Evolutionary conservation across 176 grass and related monocot species (phyloP), one percentile per base, ranked within the genome.

Genomic region (Bothriochloa decipiens): DNA sequence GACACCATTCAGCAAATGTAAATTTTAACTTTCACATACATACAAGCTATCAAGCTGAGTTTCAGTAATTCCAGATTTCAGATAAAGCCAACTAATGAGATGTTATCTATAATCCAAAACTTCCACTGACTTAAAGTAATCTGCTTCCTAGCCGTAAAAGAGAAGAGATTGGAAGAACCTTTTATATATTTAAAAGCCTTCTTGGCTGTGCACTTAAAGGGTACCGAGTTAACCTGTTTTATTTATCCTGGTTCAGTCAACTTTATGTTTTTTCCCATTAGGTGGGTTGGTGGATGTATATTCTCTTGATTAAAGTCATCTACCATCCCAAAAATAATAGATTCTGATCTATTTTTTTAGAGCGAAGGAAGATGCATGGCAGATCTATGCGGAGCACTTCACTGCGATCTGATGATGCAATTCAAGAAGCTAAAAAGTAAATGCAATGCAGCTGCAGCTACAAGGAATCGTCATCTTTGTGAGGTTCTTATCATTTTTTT

Each of bases 401-500:
- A 98, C 37, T 98, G 96, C 62, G 96, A 98, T 80, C 87, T 74
- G 81, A 79, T 91, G 74, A 85, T 90, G 22, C 89, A 98, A 63
- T 93, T 87, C 65, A 98, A 92, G 86, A 98, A 92, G 71, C 57
- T 83, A 65, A 98, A 98, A 85, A 88, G 81, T 79, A 98, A 98
- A 95, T 98, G 93, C 87, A 98, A 93, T 95, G 87, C 85, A 52
- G 87, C 96, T 82, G 93, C 83, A 52, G 87, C 89, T 83, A 75
- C 91, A 85, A 93, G 93, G 83, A 98, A 98, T 50, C 96, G 49
- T 61, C 96, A 93, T 88, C 89, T 93, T 90, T 98, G 96, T 87
- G 96, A 98, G 96, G 96, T 98, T 93, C 76, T 90, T 73, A 86
- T 87, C 27, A 22, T 76, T 58, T 82, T 47, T 52, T 49, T 62